Evolutionary conservation across 371 early-diverging fungal species (phyloP).

Genomic region (Apophysomyces trapeziformis): DNA sequence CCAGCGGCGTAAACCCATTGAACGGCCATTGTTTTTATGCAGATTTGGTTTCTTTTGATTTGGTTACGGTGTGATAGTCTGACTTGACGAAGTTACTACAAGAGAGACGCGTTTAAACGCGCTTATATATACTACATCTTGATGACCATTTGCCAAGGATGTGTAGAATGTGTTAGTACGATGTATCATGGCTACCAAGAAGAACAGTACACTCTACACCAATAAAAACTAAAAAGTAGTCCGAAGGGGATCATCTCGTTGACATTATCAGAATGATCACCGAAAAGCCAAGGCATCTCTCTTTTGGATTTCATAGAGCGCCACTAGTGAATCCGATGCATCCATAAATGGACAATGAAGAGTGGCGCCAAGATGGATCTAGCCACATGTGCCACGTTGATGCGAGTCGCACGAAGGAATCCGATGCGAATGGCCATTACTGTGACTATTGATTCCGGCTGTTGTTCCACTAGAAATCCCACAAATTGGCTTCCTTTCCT

Average conservation of each 20-base stretch:
- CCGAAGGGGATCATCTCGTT: neutral
- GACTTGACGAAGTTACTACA: neutral
- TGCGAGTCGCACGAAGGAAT: too few relatives aligned
- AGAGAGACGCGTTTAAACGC: neutral
- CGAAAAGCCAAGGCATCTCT: too few relatives aligned
- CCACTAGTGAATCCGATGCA: too few relatives aligned
- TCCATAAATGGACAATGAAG: too few relatives aligned
- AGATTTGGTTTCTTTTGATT: neutral
- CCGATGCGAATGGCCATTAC: too few relatives aligned
- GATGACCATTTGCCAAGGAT: neutral
- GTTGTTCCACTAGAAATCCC: too few relatives aligned
- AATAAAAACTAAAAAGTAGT: neutral
- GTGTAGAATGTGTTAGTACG: neutral
- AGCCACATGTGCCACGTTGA: too few relatives aligned
- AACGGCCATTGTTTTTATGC: conserved; percentile 12
- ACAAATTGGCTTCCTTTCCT: too few relatives aligned
- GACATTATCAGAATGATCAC: too few relatives aligned
- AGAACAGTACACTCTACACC: neutral
- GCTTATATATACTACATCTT: neutral
- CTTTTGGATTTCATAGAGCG: too few relatives aligned
- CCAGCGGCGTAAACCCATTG: conserved; percentile 29
- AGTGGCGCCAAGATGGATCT: too few relatives aligned
- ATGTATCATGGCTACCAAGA: neutral
- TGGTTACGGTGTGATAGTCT: neutral
- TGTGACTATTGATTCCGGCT: too few relatives aligned